Conservation (phyloP, 192 early-diverging fungal genomes). For the Haplosporangium gracile region DNA sequence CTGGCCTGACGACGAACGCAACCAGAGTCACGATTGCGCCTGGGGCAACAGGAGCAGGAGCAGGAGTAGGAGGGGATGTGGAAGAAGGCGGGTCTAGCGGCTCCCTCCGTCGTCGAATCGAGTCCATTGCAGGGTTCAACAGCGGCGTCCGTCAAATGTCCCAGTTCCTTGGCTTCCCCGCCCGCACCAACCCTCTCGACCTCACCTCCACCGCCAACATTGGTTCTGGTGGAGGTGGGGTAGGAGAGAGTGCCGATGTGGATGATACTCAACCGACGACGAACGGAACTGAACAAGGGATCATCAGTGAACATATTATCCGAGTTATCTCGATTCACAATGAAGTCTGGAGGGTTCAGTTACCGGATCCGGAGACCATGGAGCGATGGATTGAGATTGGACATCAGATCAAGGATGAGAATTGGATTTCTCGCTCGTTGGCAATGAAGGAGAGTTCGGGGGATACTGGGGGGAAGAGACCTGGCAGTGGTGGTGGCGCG, state of each 20-base stretch:
- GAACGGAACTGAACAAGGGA: slow-evolving; percentile 13
- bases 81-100: background rate
- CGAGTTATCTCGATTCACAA: slow-evolving; percentile 47
- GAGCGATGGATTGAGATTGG: slow-evolving; percentile 48
- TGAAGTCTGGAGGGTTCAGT: slow-evolving; percentile 44
- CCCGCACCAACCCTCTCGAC: background rate
- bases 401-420: slow-evolving; percentile 41
- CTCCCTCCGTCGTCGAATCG: background rate
- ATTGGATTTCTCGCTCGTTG: slow-evolving; percentile 32
- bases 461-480: background rate
- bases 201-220: background rate
- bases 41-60: background rate
- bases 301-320: slow-evolving; percentile 33
- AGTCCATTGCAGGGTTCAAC: background rate
- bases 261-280: background rate
- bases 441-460: background rate
- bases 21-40: background rate
- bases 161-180: background rate
- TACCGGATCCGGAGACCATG: slow-evolving; percentile 44
- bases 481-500: background rate
- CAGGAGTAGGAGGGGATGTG: background rate
- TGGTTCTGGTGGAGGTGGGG: background rate
- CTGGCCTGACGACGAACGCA: background rate
- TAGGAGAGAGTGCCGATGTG: background rate
- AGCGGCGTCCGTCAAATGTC: background rate